Evolutionary conservation across 257 asterid genomes (phyloP).

Genomic region (Solanum etuberosum): DNA sequence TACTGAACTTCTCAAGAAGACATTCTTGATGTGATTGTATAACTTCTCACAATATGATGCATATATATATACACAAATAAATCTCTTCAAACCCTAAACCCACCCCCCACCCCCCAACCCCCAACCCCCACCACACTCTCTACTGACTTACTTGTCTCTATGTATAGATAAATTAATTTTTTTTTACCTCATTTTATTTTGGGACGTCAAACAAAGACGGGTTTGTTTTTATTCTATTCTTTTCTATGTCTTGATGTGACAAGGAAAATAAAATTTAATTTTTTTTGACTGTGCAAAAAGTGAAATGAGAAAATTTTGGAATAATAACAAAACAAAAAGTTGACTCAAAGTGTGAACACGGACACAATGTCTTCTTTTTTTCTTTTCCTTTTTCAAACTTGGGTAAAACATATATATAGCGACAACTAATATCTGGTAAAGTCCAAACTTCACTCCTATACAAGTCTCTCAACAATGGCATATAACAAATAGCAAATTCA

Average conservation of each 20-base stretch:
- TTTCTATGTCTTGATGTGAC: neutral
- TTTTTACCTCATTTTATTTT: neutral
- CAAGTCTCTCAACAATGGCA: neutral
- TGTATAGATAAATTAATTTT: neutral
- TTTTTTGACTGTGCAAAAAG: neutral
- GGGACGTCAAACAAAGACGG: constrained; percentile 16
- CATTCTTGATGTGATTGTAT: neutral
- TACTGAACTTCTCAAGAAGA: neutral
- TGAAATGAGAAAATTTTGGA: neutral
- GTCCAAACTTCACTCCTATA: neutral
- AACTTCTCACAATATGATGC: neutral
- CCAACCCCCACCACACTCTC: neutral
- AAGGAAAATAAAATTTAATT: neutral
- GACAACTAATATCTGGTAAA: neutral
- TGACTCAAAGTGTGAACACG: neutral
- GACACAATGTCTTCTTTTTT: neutral
- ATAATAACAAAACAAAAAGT: neutral
- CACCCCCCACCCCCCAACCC: neutral
- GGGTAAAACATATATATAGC: neutral
- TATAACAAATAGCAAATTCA: neutral
- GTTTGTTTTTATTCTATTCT: neutral
- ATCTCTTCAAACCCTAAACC: neutral
- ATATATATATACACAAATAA: neutral
- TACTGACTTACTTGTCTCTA: neutral
- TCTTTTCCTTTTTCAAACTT: neutral